Base-by-base conservation (phyloP, 1,284 basidiomycete genomes). In the Stygiomarasmius scandens region DNA sequence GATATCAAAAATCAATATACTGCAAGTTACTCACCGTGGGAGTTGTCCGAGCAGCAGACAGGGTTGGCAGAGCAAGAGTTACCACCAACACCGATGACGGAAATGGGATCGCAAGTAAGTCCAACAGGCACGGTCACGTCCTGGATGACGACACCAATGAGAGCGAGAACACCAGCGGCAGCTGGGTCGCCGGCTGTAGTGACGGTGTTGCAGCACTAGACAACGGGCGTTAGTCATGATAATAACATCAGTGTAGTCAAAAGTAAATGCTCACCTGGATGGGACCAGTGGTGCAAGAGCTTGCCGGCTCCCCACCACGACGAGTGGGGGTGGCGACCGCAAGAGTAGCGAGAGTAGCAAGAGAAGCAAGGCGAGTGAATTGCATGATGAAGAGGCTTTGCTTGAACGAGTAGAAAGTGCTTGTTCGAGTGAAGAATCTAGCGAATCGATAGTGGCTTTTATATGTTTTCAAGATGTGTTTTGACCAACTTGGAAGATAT, bases 211-310 rank as follows among this genome's bases (percentile, higher is more conserved):
- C 60, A 58, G 54, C 56, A 61, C 43, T 59, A 16, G 38, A 9
- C 6, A 41, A 41, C n/a, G n/a, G n/a, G n/a, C n/a, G n/a, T 34
- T 34, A 41, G 6, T 41, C n/a, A 41, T 5, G 5, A 9, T 19
- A 19, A 41, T 19, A 16, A 4, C 14, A 19, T 41, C 11, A 41
- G 16, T 19, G 8, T 12, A 12, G n/a, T 41, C 38, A 5, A 41
- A 16, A 41, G 16, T n/a, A 32, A 41, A 41, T 41, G 38, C 38
- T 41, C 38, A 41, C 38, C 38, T 71, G 67, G 29, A 71, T 38
- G 22, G 56, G n/a, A 25, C 71, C 71, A 38, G 64, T 67, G 60
- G 67, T 67, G 69, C 69, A 71, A 20, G 66, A 59, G 56, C 50
- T 53, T 43, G 46, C 54, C 16, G 52, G 58, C 23, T 58, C 55